Percentiles rank a stretch among this genome's conserved stretches.
Conservation (phyloP, 2,329 filamentous ascomycete genomes). For the Teratosphaeriaceae sp. region DNA sequence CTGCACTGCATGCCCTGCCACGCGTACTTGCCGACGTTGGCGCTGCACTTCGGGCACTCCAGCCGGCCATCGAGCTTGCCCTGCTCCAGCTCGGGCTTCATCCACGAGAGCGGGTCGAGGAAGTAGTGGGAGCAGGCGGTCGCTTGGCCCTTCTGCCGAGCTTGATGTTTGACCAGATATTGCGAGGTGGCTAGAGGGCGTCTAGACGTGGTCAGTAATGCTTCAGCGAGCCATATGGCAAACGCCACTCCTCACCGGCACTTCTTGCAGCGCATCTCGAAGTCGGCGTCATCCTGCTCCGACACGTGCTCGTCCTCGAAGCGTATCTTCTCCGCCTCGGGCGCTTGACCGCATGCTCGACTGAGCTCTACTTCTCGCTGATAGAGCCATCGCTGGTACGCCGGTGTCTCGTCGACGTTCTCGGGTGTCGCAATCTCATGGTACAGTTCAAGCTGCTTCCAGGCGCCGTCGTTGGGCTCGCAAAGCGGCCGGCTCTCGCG, state of each 20-base stretch:
- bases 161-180: conserved; percentile 61
- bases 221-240: neutral
- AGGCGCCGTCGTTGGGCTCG: conserved; percentile 88
- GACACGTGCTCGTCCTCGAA: conserved; percentile 65
- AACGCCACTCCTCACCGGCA: conserved; percentile 56
- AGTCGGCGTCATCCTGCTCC: conserved; percentile 32
- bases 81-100: conserved; percentile 77
- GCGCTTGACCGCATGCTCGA: conserved; percentile 69
- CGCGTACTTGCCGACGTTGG: conserved; percentile 84
- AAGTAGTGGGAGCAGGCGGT: conserved; percentile 75
- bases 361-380: conserved; percentile 59
- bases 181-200: conserved; percentile 56
- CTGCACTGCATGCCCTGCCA: conserved; percentile 95
- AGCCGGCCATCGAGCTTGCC: conserved; percentile 78
- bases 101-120: conserved; percentile 89
- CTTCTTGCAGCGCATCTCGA: conserved; percentile 80
- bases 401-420: conserved; percentile 59
- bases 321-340: conserved; percentile 65
- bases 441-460: conserved; percentile 80
- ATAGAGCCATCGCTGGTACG: conserved; percentile 76
- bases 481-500: conserved; percentile 66
- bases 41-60: conserved; percentile 76
- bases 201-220: conserved; percentile 30
- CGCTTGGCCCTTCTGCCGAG: conserved; percentile 7
- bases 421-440: conserved; percentile 77